A percentile compares a stretch with the other conserved stretches of the same genome.
Conservation (phyloP, 768 basidiomycete genomes). For the Tephrocybe sp. region DNA sequence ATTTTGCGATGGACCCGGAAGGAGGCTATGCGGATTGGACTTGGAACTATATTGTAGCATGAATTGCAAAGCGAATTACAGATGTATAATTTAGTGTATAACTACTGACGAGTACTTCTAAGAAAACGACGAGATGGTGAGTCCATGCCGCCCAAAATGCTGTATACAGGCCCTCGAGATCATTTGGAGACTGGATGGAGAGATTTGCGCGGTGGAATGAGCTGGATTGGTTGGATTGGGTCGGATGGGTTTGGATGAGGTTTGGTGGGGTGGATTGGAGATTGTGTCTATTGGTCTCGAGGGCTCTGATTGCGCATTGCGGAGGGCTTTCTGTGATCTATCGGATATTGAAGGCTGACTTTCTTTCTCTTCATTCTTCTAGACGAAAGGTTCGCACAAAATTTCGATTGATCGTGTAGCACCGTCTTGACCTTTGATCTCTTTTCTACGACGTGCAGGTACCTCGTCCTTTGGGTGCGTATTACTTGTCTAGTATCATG, state of each 20-base stretch:
- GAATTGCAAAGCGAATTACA: too few species aligned
- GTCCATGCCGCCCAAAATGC: slow-evolving; percentile 25
- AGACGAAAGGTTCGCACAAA: slow-evolving; percentile 81
- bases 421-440: slow-evolving; percentile 8
- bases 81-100: neutral
- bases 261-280: slow-evolving; percentile 21
- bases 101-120: slow-evolving; percentile 26
- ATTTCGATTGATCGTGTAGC: slow-evolving; percentile 3
- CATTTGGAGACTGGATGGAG: slow-evolving; percentile 17
- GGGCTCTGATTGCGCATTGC: neutral
- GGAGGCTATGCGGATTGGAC: too few species aligned
- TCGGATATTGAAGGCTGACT: slow-evolving; percentile 16
- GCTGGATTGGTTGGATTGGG: slow-evolving; percentile 11
- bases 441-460: slow-evolving; percentile 47
- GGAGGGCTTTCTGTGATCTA: neutral
- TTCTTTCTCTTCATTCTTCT: slow-evolving; percentile 24
- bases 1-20: too few species aligned
- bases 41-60: too few species aligned
- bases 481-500: neutral
- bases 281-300: neutral
- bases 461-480: slow-evolving; percentile 95
- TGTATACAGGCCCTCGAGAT: slow-evolving; percentile 11
- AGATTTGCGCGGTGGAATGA: slow-evolving; percentile 14
- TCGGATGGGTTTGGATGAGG: slow-evolving; percentile 25
- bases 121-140: slow-evolving; percentile 47